Evolutionary conservation across 352 stramenopile species (phyloP).

Genomic region (Pythium rishiriense): DNA sequence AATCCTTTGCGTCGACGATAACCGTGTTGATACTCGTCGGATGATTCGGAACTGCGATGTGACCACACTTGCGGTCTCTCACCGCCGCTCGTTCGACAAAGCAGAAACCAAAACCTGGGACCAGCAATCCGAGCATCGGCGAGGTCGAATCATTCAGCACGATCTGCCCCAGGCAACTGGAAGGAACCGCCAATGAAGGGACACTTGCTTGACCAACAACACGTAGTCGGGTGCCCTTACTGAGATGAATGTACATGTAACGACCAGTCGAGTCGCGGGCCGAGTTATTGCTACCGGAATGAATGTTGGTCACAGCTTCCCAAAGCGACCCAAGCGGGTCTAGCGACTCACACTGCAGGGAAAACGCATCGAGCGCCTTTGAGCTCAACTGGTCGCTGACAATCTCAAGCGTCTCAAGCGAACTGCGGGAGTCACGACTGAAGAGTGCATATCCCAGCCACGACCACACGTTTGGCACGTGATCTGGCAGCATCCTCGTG

Average conservation of each 20-base stretch:
- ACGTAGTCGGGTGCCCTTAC: not conserved
- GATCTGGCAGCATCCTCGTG: not conserved
- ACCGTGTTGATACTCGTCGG: not conserved
- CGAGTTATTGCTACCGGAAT: not conserved
- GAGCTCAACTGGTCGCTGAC: not conserved
- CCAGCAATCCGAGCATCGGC: not conserved
- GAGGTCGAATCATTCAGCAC: not conserved
- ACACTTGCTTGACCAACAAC: not conserved
- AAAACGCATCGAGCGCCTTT: not conserved
- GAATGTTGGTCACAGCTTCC: not conserved
- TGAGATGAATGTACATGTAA: not conserved
- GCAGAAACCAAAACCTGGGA: constrained; percentile 5
- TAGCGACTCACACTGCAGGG: not conserved
- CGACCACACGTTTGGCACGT: not conserved
- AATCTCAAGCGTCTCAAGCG: not conserved
- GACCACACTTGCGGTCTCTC: too few species aligned
- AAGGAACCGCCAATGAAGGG: not conserved
- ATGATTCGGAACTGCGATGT: not conserved
- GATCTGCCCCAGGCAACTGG: not conserved
- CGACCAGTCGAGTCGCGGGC: not conserved
- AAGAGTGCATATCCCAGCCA: constrained; percentile 1
- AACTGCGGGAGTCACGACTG: not conserved
- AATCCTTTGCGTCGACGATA: not conserved
- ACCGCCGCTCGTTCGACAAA: not conserved
- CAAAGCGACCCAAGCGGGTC: not conserved